These are phyloP conservation scores for Sarocladium brachiariae DNA, from an alignment of 2,329 filamentous ascomycete species.

Conservation along the genomic window DNA sequence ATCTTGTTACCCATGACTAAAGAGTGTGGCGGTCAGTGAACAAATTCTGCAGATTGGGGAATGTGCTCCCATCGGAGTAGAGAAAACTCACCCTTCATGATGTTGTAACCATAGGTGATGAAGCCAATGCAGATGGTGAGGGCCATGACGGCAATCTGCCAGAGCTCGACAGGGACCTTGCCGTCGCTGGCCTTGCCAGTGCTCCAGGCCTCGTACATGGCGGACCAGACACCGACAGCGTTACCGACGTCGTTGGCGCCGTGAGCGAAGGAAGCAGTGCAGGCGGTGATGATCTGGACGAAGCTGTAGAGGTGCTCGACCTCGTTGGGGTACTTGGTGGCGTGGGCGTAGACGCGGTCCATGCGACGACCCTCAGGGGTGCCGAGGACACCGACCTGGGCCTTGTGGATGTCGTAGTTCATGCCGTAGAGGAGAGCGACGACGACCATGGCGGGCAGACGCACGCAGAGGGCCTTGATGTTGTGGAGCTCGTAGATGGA, in stretches of 20 bases:
- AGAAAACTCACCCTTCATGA: slow-evolving; percentile 62
- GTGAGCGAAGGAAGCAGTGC: slow-evolving; percentile 68
- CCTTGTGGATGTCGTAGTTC: slow-evolving; percentile 76
- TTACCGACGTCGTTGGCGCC: slow-evolving; percentile 74
- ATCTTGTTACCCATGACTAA: slow-evolving; percentile 75
- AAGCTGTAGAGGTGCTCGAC: slow-evolving; percentile 65
- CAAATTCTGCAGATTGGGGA: not conserved
- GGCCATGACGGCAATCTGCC: slow-evolving; percentile 68
- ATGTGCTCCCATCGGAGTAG: not conserved
- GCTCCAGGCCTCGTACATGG: slow-evolving; percentile 61
- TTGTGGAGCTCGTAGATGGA: slow-evolving; percentile 70
- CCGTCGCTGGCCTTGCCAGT: slow-evolving; percentile 48
- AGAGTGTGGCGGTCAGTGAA: slow-evolving; percentile 15
- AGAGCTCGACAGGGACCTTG: slow-evolving; percentile 62
- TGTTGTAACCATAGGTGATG: slow-evolving; percentile 74
- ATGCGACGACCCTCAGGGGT: slow-evolving; percentile 69
- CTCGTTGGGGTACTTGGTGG: slow-evolving; percentile 61
- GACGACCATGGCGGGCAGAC: slow-evolving; percentile 61
- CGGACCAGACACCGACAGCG: slow-evolving; percentile 62
- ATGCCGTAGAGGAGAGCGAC: slow-evolving; percentile 63
- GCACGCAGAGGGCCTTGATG: slow-evolving; percentile 54
- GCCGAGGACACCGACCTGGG: slow-evolving; percentile 62
- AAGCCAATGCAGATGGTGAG: slow-evolving; percentile 59
- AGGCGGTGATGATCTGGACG: slow-evolving; percentile 59
- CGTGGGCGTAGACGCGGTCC: slow-evolving; percentile 58